Evolutionary conservation across 2,329 filamentous ascomycete genomes (phyloP).

Genomic region (Penicillium sp.): DNA sequence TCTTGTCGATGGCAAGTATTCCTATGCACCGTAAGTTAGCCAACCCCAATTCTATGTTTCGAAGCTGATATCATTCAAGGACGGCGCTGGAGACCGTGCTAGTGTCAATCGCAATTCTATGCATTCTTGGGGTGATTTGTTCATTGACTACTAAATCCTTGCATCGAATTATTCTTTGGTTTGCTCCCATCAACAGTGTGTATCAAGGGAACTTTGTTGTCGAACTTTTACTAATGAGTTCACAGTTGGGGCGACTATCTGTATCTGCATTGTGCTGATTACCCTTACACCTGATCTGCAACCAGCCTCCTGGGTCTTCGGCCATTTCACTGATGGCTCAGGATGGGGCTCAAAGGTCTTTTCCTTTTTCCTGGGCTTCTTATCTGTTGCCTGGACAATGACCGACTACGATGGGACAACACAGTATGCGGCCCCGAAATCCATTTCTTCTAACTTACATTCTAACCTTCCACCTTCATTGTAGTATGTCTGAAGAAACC

Average conservation of each 20-base stretch:
- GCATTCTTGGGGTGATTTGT: conserved; percentile 59
- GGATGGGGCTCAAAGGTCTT: conserved; percentile 63
- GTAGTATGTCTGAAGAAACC: conserved; percentile 65
- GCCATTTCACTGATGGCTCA: conserved; percentile 60
- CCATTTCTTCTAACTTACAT: neutral
- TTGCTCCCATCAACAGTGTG: conserved; percentile 64
- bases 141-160: conserved; percentile 61
- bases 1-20: conserved; percentile 51
- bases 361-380: conserved; percentile 61
- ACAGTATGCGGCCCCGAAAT: conserved; percentile 47
- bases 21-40: conserved; percentile 56
- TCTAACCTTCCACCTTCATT: conserved; percentile 4
- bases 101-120: conserved; percentile 57
- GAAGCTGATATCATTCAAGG: conserved; percentile 37
- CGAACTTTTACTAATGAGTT: neutral
- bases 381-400: conserved; percentile 56
- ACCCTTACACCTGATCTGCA: conserved; percentile 61
- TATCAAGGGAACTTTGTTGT: neutral
- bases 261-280: conserved; percentile 60
- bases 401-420: conserved; percentile 68
- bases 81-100: conserved; percentile 60
- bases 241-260: conserved; percentile 57
- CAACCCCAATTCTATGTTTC: neutral
- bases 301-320: conserved; percentile 61
- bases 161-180: conserved; percentile 63